Conservation (phyloP, 805 yeast genomes). For the Metschnikowia kofuensis region DNA sequence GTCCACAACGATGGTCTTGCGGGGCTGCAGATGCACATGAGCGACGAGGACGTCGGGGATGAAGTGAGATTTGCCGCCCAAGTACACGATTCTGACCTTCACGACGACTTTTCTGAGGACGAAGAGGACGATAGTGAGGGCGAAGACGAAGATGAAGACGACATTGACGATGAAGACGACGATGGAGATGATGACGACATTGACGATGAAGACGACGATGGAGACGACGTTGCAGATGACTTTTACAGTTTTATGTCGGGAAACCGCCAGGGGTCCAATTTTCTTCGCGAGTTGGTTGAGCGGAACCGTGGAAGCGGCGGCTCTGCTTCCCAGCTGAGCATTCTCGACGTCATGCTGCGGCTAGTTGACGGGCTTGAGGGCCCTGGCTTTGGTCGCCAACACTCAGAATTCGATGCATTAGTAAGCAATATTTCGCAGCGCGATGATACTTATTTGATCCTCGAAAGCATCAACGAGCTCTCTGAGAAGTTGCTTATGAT, state of each 20-base stretch:
- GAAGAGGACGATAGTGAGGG: background rate
- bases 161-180: background rate
- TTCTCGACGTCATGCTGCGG: slow-evolving; percentile 34
- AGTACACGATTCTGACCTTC: background rate
- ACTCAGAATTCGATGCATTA: slow-evolving; percentile 31
- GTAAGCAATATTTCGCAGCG: slow-evolving; percentile 39
- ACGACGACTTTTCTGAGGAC: background rate
- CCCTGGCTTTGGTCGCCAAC: slow-evolving; percentile 12
- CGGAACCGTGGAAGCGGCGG: slow-evolving; percentile 3
- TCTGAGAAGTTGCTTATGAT: slow-evolving; percentile 66
- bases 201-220: slow-evolving; percentile 11
- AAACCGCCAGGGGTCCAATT: slow-evolving; percentile 3
- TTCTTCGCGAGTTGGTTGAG: slow-evolving; percentile 13
- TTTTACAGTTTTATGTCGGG: slow-evolving; percentile 15
- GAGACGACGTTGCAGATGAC: slow-evolving; percentile 10
- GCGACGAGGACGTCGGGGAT: background rate
- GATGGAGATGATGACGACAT: slow-evolving; percentile 5
- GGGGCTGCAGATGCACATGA: background rate
- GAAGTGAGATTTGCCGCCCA: background rate
- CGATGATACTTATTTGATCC: slow-evolving; percentile 57
- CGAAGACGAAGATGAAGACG: slow-evolving; percentile 1
- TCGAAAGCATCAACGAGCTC: slow-evolving; percentile 64
- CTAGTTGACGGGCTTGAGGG: slow-evolving; percentile 32
- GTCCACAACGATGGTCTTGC: background rate
- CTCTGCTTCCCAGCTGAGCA: slow-evolving; percentile 12